phyloP scores from a whole-genome alignment of 257 asterid genomes.

The Solanum sejunctum region DNA sequence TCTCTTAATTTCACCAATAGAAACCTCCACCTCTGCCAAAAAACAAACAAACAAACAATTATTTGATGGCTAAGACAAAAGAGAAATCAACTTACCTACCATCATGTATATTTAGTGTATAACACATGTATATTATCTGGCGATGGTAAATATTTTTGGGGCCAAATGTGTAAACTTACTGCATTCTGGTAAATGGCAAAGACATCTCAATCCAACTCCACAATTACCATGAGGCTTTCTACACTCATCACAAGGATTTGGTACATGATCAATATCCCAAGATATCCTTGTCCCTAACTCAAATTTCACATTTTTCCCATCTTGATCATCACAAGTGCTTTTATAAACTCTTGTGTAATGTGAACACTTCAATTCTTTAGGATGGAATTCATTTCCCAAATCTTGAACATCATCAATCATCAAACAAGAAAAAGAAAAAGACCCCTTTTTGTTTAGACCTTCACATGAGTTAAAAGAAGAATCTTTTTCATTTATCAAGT shows the following conservation, averaged over 20 bases:
- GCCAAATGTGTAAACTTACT: conserved; percentile 23
- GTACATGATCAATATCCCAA: conserved; percentile 45
- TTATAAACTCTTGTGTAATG: conserved; percentile 25
- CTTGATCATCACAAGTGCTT: neutral
- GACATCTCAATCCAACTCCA: conserved; percentile 57
- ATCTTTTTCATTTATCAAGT: neutral
- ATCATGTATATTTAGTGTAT: neutral
- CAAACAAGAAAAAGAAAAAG: conserved; percentile 13
- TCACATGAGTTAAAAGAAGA: neutral
- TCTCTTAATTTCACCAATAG: conserved; percentile 20
- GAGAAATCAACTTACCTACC: neutral
- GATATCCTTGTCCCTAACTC: conserved; percentile 34
- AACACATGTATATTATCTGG: neutral
- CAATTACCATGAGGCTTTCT: conserved; percentile 39
- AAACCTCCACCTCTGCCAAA: conserved; percentile 44
- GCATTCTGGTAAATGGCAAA: conserved; percentile 42
- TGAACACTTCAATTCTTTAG: conserved; percentile 25
- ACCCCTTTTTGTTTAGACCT: neutral
- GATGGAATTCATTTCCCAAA: conserved; percentile 9
- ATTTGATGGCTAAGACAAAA: neutral
- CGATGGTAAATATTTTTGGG: neutral
- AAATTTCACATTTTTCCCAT: neutral
- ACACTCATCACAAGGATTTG: conserved; percentile 56
- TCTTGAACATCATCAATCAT: conserved; percentile 12
- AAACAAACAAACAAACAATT: neutral